A percentile compares a stretch with the other conserved stretches of the same genome.
phyloP scores from a whole-genome alignment of 108 stramenopile genomes.

The Poteriospumella lacustris region DNA sequence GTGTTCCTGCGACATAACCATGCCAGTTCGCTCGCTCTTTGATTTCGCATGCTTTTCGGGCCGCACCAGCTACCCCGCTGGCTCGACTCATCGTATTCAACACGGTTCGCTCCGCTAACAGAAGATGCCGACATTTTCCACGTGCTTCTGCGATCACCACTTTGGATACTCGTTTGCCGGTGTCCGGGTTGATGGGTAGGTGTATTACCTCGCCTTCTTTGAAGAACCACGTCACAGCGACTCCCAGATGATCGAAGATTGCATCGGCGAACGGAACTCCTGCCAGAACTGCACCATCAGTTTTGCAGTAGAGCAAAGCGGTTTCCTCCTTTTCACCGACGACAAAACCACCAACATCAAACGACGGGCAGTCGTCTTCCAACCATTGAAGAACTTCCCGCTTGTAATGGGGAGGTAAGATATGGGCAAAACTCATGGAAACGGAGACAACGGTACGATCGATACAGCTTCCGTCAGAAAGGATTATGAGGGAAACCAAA shows the following conservation, averaged over 20 bases:
- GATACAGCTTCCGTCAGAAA: no score
- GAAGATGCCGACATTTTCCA: constrained; percentile 73
- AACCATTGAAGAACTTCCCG: constrained; percentile 62
- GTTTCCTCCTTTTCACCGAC: constrained; percentile 31
- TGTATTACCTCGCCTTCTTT: constrained; percentile 35
- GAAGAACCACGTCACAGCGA: constrained; percentile 67
- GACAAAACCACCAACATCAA: constrained; percentile 70
- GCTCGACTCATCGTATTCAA: constrained; percentile 85
- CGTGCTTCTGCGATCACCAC: constrained; percentile 75
- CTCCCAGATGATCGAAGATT: constrained; percentile 69
- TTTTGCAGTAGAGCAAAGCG: constrained; percentile 72
- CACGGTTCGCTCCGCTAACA: constrained; percentile 92
- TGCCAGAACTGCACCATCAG: constrained; percentile 77
- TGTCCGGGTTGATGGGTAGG: no score
- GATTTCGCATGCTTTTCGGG: constrained; percentile 51
- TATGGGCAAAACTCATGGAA: constrained; percentile 35
- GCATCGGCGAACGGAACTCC: constrained; percentile 86
- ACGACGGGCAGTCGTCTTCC: constrained; percentile 82
- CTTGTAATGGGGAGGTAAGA: constrained; percentile 40
- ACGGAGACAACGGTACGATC: no score
- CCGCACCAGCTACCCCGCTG: constrained; percentile 85
- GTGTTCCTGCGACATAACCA: constrained; percentile 88
- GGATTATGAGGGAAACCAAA: no score
- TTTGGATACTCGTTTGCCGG: no score
- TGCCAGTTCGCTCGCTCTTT: constrained; percentile 68